Percentiles rank a stretch among this genome's conserved stretches.
phyloP scores from a whole-genome alignment of 768 basidiomycete genomes.

The Austroboletus festivus region DNA sequence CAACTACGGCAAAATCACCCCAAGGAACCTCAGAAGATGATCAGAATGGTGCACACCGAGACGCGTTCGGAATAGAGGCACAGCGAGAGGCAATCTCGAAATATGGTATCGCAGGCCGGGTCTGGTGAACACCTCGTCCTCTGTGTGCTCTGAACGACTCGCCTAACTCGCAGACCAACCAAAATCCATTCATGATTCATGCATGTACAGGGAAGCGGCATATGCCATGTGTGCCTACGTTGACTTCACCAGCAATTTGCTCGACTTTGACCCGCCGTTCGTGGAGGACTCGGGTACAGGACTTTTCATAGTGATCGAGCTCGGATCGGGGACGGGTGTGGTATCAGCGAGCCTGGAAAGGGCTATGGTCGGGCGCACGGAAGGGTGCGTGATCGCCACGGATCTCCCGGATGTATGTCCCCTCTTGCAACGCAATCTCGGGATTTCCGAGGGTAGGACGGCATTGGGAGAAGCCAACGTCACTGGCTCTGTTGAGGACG shows the following conservation, averaged over 20 bases:
- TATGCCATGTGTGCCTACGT: slow-evolving; percentile 59
- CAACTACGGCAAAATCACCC: neutral
- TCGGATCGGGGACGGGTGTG: slow-evolving; percentile 77
- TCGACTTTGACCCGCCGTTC: slow-evolving; percentile 57
- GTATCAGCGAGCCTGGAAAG: slow-evolving; percentile 50
- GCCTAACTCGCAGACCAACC: too few species aligned
- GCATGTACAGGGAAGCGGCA: slow-evolving; percentile 64
- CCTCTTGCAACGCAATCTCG: slow-evolving; percentile 43
- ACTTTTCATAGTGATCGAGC: slow-evolving; percentile 53
- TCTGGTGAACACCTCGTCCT: slow-evolving; percentile 57
- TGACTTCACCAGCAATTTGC: slow-evolving; percentile 23
- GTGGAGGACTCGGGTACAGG: slow-evolving; percentile 12
- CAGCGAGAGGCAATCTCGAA: slow-evolving; percentile 60
- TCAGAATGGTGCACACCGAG: too few species aligned
- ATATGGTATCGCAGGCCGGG: slow-evolving; percentile 82
- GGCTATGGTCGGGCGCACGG: slow-evolving; percentile 29
- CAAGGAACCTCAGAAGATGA: neutral
- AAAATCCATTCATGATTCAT: neutral
- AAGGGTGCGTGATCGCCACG: slow-evolving; percentile 48
- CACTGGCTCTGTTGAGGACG: too few species aligned
- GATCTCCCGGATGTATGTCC: slow-evolving; percentile 75
- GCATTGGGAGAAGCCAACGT: too few species aligned
- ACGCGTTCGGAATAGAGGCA: slow-evolving; percentile 30
- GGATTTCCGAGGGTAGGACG: too few species aligned
- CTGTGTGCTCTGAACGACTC: slow-evolving; percentile 6